These are phyloP conservation scores for Podaxis pistillaris DNA, from an alignment of 768 basidiomycete genomes.

Conservation along the genomic window DNA sequence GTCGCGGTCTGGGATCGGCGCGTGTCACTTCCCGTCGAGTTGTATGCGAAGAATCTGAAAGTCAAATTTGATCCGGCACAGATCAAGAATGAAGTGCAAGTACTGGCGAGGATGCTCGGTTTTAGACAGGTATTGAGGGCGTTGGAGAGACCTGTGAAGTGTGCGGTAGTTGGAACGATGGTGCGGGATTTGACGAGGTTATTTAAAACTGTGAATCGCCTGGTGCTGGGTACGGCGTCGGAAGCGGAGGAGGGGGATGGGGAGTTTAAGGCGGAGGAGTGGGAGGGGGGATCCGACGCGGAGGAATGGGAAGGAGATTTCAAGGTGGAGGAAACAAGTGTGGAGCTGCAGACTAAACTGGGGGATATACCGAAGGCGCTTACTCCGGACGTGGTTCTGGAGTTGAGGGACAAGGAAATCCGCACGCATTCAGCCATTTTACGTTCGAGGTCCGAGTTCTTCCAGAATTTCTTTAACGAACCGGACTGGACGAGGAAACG, in stretches of 20 bases:
- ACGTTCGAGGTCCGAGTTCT: slow-evolving; percentile 82
- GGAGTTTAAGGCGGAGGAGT: not conserved
- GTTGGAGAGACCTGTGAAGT: slow-evolving; percentile 63
- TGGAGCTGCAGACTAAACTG: no score
- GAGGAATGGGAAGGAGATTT: no score
- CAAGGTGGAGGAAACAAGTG: no score
- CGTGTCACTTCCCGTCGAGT: slow-evolving; percentile 47
- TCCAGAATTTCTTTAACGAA: slow-evolving; percentile 80
- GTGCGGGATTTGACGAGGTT: slow-evolving; percentile 47
- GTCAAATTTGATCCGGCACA: slow-evolving; percentile 41
- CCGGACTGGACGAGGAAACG: slow-evolving; percentile 75
- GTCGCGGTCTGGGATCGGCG: slow-evolving; percentile 84
- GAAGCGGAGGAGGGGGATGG: not conserved
- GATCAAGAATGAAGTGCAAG: slow-evolving; percentile 63
- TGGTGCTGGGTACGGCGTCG: slow-evolving; percentile 23
- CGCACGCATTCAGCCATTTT: slow-evolving; percentile 71
- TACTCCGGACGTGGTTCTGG: slow-evolving; percentile 68
- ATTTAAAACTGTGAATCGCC: slow-evolving; percentile 29
- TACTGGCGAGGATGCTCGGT: slow-evolving; percentile 55
- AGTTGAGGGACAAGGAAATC: slow-evolving; percentile 65
- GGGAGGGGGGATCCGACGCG: not conserved
- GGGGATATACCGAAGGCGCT: slow-evolving; percentile 26
- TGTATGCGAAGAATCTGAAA: slow-evolving; percentile 35
- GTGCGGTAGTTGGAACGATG: slow-evolving; percentile 46
- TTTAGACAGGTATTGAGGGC: slow-evolving; percentile 53